Conservation (phyloP, 345 rosid species). For the Pistacia vera region DNA sequence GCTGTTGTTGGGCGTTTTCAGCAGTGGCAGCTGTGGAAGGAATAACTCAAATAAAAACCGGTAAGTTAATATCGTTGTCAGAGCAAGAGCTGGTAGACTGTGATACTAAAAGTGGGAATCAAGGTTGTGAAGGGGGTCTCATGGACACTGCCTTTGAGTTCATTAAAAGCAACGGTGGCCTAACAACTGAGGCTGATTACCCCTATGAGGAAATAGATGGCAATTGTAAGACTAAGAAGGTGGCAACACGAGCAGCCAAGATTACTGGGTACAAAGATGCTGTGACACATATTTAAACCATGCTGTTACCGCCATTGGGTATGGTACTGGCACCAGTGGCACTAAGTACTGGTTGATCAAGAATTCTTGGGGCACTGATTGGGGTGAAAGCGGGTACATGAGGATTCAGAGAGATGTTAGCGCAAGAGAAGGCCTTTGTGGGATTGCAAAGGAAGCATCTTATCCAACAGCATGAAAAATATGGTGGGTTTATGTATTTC, state of each 20-base stretch:
- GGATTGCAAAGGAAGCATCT: conserved; percentile 41
- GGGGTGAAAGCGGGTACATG: conserved; percentile 64
- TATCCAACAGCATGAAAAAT: conserved; percentile 38
- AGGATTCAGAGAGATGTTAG: conserved; percentile 45
- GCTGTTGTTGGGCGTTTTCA: conserved; percentile 70
- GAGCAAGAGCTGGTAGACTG: conserved; percentile 67
- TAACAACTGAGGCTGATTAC: conserved; percentile 45
- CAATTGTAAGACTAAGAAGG: conserved; percentile 28
- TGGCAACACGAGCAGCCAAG: conserved; percentile 11
- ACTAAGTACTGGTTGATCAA: conserved; percentile 57
- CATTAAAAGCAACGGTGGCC: conserved; percentile 41
- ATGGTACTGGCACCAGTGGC: conserved; percentile 42
- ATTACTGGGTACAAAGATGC: conserved; percentile 39
- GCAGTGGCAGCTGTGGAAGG: conserved; percentile 67
- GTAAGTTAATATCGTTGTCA: conserved; percentile 55
- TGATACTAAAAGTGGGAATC: conserved; percentile 21
- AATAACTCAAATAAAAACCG: conserved; percentile 35
- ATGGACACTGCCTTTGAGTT: conserved; percentile 46
- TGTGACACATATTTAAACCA: conserved; percentile 49
- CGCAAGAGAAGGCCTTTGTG: conserved; percentile 55
- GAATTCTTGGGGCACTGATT: conserved; percentile 64
- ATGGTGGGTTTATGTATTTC: background rate
- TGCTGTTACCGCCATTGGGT: conserved; percentile 58
- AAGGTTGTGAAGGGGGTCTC: conserved; percentile 50
- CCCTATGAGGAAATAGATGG: conserved; percentile 42